Evolutionary conservation across 192 early-diverging fungal species (phyloP), one percentile per base, ranked within the genome.

Genomic region (Dispira parvispora): DNA sequence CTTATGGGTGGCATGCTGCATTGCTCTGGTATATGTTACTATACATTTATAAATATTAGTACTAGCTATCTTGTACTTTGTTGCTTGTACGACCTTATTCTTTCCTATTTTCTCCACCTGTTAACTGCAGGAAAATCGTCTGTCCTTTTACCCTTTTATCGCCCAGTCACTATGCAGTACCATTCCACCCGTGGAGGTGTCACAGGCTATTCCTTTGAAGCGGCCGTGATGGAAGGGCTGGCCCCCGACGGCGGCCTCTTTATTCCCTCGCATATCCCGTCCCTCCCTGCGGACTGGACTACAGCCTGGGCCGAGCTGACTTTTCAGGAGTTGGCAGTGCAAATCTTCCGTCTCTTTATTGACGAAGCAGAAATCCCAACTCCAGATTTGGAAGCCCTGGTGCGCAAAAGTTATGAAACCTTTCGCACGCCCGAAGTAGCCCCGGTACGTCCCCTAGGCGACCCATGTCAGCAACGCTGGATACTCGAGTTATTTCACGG

Each of bases 401-500:
- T 91, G 27, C 62, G 77, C 52, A 73, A 79, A 46, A 89, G 88
- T 14, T 97, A 88, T 66, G 69, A 79, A 23, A 89, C 89, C 21
- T 96, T 96, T 75, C 78, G 82, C 21, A 68, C 78, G 42, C 62
- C 80, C 16, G 77, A 86, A 1, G 84, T 94, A 55, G 88, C 91
- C 4, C 94, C 94, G 18, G 64, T 95, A 42, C 66, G 69, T 49
- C 55, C 55, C 5, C 28, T 57, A 38, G 20, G 25, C 55, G 16
- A 11, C 25, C 21, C 46, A 26, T 28, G 13, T 32, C 6, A 69
- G 64, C 28, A 45, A 75, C 49, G 75, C 67, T 57, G 55, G 20
- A 71, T 88, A 10, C 79, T 98, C 62, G 94, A 98, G 74, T 82
- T 98, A 52, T 94, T 92, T 83, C 91, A 94, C 64, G 95, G 94